These are phyloP conservation scores for Dicorynia guianensis DNA, from an alignment of 306 rosid genomes.

Conservation along the genomic window DNA sequence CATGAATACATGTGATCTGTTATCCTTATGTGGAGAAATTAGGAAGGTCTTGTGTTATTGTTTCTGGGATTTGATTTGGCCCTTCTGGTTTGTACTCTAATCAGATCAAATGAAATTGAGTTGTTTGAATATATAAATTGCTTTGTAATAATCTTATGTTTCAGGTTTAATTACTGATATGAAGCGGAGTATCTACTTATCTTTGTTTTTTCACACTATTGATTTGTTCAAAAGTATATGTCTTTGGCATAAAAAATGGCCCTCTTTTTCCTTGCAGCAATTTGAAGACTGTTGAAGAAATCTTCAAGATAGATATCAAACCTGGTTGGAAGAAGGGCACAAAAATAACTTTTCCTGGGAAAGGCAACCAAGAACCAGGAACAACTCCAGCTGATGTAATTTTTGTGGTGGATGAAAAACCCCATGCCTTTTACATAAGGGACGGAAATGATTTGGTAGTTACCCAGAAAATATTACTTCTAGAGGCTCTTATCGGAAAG, in stretches of 20 bases:
- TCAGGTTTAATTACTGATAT: no score
- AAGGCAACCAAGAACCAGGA: slow-evolving; percentile 73
- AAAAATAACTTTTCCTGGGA: slow-evolving; percentile 79
- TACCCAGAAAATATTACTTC: slow-evolving; percentile 55
- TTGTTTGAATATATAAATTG: no score
- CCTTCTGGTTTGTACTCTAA: no score
- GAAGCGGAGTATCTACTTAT: no score
- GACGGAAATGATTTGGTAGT: slow-evolving; percentile 71
- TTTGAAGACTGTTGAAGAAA: slow-evolving; percentile 62
- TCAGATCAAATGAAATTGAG: no score
- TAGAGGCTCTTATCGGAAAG: slow-evolving; percentile 73
- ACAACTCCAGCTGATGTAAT: slow-evolving; percentile 54
- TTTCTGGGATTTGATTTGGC: no score
- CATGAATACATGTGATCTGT: no score
- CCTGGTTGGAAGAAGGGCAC: slow-evolving; percentile 93
- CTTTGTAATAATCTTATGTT: no score
- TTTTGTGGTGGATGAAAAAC: slow-evolving; percentile 74
- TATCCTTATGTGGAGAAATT: no score
- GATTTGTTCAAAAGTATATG: no score
- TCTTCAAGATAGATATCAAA: slow-evolving; percentile 66
- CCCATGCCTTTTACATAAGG: slow-evolving; percentile 65
- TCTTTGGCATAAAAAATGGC: slow-evolving; percentile 14
- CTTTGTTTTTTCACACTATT: no score
- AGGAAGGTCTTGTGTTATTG: no score
- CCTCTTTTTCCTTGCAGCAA: slow-evolving; percentile 46